Conservation (phyloP, 2,329 filamentous ascomycete genomes). For the Epichloe hybrida region DNA sequence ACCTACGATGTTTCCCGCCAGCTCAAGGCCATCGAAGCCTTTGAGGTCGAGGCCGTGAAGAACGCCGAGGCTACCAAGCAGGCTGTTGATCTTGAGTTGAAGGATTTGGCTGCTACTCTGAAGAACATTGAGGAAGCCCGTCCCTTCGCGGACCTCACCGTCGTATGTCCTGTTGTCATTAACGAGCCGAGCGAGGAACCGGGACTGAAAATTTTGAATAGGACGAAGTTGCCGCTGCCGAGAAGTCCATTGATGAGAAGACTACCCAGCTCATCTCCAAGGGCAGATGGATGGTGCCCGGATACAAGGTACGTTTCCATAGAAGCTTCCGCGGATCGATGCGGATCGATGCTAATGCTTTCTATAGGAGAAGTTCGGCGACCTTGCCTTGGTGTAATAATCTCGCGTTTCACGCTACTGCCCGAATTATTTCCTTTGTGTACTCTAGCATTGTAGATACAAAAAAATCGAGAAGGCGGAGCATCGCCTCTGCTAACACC, state of each 20-base stretch:
- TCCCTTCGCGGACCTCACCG: slow-evolving; percentile 93
- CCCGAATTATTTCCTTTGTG: slow-evolving; percentile 37
- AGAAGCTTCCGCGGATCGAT: neutral
- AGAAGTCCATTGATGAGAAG: slow-evolving; percentile 96
- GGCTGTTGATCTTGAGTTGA: slow-evolving; percentile 88
- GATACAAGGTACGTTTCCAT: slow-evolving; percentile 76
- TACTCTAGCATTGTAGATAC: slow-evolving; percentile 62
- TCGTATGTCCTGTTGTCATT: slow-evolving; percentile 50
- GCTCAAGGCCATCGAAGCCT: slow-evolving; percentile 95
- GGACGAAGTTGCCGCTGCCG: slow-evolving; percentile 90
- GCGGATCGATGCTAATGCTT: slow-evolving; percentile 28
- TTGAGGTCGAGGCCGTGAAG: slow-evolving; percentile 93
- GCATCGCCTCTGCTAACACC: slow-evolving; percentile 20
- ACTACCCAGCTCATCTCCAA: slow-evolving; percentile 88
- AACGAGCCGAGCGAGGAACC: neutral
- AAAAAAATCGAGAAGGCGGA: slow-evolving; percentile 21
- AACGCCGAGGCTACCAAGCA: slow-evolving; percentile 94
- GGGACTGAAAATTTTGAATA: slow-evolving; percentile 26
- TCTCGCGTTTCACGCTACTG: slow-evolving; percentile 21
- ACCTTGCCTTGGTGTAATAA: slow-evolving; percentile 82
- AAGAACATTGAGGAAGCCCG: slow-evolving; percentile 94
- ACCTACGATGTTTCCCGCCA: slow-evolving; percentile 89
- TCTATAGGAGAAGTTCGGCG: slow-evolving; percentile 90
- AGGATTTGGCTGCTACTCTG: slow-evolving; percentile 85
- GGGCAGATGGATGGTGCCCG: slow-evolving; percentile 95